Conservation (phyloP, 2,329 filamentous ascomycete genomes). For the Pyrenophora teres region DNA sequence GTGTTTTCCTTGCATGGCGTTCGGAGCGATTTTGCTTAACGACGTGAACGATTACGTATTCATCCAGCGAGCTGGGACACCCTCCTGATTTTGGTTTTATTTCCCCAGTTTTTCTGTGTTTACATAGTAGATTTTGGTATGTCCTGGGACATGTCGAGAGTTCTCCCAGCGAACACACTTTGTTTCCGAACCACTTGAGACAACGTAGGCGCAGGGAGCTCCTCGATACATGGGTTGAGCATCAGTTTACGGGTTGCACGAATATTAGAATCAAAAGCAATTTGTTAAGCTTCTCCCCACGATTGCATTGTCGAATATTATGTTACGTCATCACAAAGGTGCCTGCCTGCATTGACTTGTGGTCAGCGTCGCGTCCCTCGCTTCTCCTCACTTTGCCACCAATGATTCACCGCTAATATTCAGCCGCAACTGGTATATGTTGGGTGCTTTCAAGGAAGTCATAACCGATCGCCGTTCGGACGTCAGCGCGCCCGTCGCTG, state of each 20-base stretch:
- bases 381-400: no score
- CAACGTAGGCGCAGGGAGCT: conserved; percentile 39
- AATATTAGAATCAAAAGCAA: conserved; percentile 1
- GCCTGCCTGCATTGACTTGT: no score
- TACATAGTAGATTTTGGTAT: not conserved
- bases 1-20: not conserved
- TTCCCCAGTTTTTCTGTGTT: not conserved
- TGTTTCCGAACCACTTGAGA: conserved; percentile 13
- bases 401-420: no score
- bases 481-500: no score
- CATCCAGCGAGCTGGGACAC: not conserved
- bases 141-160: conserved; percentile 2
- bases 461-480: no score
- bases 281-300: not conserved
- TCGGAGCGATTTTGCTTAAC: not conserved
- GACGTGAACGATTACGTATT: conserved; percentile 4
- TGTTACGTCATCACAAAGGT: no score
- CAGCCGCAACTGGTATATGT: no score
- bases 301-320: not conserved
- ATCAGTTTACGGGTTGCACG: conserved; percentile 31
- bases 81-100: not conserved
- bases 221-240: conserved; percentile 35
- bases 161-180: conserved; percentile 7
- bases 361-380: no score
- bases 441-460: not conserved